Evolutionary conservation across 2,329 filamentous ascomycete species (phyloP).

Genomic region (Ophiocordyceps polyrhachis-furcata): DNA sequence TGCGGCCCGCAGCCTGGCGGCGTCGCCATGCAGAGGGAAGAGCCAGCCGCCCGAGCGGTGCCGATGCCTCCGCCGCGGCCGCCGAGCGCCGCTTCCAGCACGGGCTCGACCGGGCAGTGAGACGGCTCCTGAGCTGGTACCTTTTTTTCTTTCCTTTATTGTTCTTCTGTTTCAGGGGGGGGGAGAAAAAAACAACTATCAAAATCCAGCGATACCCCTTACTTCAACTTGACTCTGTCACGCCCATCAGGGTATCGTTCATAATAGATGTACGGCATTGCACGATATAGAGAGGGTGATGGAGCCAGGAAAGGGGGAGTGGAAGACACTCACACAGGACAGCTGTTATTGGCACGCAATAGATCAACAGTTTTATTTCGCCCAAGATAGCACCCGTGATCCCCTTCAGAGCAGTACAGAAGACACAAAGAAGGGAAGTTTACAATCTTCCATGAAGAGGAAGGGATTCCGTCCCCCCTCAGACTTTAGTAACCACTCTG

Average conservation of each 20-base stretch:
- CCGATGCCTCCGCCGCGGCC: constrained; percentile 16
- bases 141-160: neutral
- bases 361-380: neutral
- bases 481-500: constrained; percentile 30
- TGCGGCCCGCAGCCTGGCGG: constrained; percentile 11
- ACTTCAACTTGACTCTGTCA: neutral
- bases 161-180: neutral
- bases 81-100: constrained; percentile 22
- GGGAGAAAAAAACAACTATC: neutral
- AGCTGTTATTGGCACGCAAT: neutral
- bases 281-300: too few relatives aligned
- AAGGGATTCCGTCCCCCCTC: neutral
- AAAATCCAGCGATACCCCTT: neutral
- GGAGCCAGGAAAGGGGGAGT: neutral
- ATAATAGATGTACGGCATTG: neutral
- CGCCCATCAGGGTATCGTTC: neutral
- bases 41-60: constrained; percentile 9
- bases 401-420: neutral
- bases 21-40: constrained; percentile 20
- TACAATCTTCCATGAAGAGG: neutral
- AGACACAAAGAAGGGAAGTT: neutral
- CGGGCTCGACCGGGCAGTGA: constrained; percentile 20
- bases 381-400: neutral
- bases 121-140: neutral
- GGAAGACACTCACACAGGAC: too few relatives aligned